Evolutionary conservation across 495 filamentous ascomycete genomes (phyloP).

Genomic region (Platismatia glauca): DNA sequence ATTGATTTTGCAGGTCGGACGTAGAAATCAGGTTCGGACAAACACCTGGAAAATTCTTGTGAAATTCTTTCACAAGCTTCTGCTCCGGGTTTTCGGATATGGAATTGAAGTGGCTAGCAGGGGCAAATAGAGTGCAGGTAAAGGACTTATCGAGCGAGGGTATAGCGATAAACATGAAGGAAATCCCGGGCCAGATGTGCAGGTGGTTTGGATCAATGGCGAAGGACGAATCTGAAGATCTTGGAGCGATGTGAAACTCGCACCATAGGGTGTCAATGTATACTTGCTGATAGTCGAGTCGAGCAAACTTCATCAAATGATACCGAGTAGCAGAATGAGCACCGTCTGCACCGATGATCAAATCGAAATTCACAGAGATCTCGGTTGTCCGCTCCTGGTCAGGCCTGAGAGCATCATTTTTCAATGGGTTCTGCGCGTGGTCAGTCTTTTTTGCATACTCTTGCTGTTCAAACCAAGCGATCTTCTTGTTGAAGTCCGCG

Average conservation of each 20-base stretch:
- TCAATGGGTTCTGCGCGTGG: conserved; percentile 26
- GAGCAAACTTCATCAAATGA: conserved; percentile 86
- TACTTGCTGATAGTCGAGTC: conserved; percentile 84
- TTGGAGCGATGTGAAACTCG: conserved; percentile 75
- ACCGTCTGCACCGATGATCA: conserved; percentile 91
- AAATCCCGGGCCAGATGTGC: conserved; percentile 91
- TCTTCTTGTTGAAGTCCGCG: conserved; percentile 66
- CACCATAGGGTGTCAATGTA: conserved; percentile 98
- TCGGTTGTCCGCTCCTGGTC: conserved; percentile 37
- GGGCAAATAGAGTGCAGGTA: conserved; percentile 89
- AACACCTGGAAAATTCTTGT: conserved; percentile 76
- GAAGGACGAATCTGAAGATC: conserved; percentile 50
- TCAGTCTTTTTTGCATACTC: conserved; percentile 25
- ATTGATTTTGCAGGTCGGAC: conserved; percentile 58
- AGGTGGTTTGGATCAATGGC: conserved; percentile 80
- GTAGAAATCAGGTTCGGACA: conserved; percentile 66
- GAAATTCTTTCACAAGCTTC: conserved; percentile 61
- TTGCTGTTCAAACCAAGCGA: conserved; percentile 78
- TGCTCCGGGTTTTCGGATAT: conserved; percentile 47
- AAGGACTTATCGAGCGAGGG: conserved; percentile 83
- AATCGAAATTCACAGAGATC: conserved; percentile 75
- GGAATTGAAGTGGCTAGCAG: conserved; percentile 44
- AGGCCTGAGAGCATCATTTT: not conserved
- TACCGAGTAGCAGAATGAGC: conserved; percentile 84
- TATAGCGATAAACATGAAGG: conserved; percentile 97